Percentiles rank a stretch among this genome's conserved stretches.
Conservation (phyloP, 176 grass and related monocot species). For the Coix lacrymajobi region DNA sequence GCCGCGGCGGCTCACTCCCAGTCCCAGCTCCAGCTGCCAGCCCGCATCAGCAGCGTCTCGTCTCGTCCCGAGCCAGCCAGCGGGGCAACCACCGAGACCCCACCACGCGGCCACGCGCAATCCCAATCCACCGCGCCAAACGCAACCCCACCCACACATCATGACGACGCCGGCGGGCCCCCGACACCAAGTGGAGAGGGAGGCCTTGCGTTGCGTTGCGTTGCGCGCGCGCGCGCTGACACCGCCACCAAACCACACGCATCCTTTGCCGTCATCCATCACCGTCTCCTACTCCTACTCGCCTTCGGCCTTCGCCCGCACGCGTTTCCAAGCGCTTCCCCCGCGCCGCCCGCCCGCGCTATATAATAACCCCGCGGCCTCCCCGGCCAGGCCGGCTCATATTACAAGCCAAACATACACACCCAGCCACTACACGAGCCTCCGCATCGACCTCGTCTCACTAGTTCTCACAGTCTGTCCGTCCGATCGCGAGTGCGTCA, state of each 20-base stretch:
- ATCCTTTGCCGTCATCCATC: neutral
- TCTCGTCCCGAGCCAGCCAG: neutral
- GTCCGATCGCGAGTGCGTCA: neutral
- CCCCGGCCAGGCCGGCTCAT: neutral
- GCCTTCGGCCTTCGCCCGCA: slow-evolving; percentile 29
- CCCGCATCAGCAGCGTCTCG: neutral
- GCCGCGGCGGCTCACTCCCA: neutral
- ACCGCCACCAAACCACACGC: slow-evolving; percentile 9
- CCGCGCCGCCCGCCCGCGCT: neutral
- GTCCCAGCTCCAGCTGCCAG: neutral
- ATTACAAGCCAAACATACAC: too few relatives aligned
- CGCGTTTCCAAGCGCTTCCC: slow-evolving; percentile 18
- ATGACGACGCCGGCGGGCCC: neutral
- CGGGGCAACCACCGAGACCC: neutral
- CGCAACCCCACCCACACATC: neutral
- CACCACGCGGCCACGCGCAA: slow-evolving; percentile 18
- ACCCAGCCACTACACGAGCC: neutral
- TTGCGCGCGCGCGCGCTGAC: neutral
- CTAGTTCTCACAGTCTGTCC: neutral
- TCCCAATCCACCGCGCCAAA: neutral
- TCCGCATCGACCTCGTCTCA: neutral
- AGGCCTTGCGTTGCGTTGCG: neutral
- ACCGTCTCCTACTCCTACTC: slow-evolving; percentile 28
- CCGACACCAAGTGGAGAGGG: neutral
- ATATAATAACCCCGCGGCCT: slow-evolving; percentile 29